Evolutionary conservation across 495 filamentous ascomycete species (phyloP), one percentile per base, ranked within the genome.

Genomic region (Thermothielavioides terrestris): DNA sequence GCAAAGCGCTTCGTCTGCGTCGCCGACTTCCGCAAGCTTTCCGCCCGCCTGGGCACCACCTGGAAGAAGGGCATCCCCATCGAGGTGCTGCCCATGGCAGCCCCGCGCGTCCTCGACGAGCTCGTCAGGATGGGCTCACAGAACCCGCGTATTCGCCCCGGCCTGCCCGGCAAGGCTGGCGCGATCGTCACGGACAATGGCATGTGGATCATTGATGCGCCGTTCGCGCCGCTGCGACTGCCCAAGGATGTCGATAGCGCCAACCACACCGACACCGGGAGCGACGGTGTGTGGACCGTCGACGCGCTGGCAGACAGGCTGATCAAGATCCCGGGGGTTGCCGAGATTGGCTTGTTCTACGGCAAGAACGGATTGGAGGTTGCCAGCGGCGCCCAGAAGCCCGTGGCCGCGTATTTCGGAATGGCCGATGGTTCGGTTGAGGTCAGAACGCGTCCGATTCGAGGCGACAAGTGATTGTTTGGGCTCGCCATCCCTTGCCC

Each of bases 371-470:
- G 89, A 4, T 64, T 75, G 3, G 69, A 90, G 65, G 81, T 82
- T 28, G 71, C 74, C 32, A 73, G 70, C 35, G 64, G 88, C 27
- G 92, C 89, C 2, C 88, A 95, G 71, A 91, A 88, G 66, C 92
- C 92, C 3, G 78, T 95, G 20, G 87, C 88, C 34, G 90, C 88
- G 26, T 98, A 96, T 68, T 97, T 97, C 66, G 92, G 92, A 14
- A 88, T 88, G 84, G 78, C 84, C 85, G 46, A 83, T 67, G 26
- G 75, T 60, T 60, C 31, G 6, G 64, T 68, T 0, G 23, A 63
- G 42, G 52, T 67, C 30, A 61, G 50, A 51, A 62, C 82, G 84
- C 34, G 67, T 69, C 9, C 79, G 60, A 53, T 77, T 73, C 40
- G 73, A 73, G 14, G 27, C 10, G 38, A 6, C 27, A 14, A 23